Evolutionary conservation across 768 basidiomycete genomes (phyloP).

Genomic region (Calocybe indica): DNA sequence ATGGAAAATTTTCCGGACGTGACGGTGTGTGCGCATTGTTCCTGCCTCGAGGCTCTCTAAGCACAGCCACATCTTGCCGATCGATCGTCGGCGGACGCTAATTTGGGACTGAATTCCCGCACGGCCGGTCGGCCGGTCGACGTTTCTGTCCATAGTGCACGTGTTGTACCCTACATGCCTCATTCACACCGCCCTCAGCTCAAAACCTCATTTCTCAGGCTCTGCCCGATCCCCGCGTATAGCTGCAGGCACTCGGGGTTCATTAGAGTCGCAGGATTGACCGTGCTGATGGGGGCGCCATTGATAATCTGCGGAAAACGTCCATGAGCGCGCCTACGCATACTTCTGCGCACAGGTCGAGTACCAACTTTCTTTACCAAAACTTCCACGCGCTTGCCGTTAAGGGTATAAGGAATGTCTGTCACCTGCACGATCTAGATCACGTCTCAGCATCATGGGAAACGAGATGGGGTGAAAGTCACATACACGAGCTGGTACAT

Average conservation of each 20-base stretch:
- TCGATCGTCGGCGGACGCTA: background rate
- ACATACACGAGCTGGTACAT: constrained; percentile 69
- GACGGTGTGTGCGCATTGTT: too few species aligned
- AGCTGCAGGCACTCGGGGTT: constrained; percentile 68
- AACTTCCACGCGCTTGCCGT: constrained; percentile 78
- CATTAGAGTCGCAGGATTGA: constrained; percentile 66
- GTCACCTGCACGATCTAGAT: constrained; percentile 58
- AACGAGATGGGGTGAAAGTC: constrained; percentile 6
- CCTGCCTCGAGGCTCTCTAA: constrained; percentile 1
- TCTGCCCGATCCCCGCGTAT: constrained; percentile 50
- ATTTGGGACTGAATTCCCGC: too few species aligned
- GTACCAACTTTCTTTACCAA: constrained; percentile 60
- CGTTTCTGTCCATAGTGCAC: background rate
- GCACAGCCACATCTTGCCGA: background rate
- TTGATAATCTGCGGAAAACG: constrained; percentile 57
- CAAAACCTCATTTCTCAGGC: constrained; percentile 40
- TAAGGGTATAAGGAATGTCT: constrained; percentile 76
- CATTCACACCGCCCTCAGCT: background rate
- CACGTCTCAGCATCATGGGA: constrained; percentile 3
- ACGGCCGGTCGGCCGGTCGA: background rate
- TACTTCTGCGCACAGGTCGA: constrained; percentile 6
- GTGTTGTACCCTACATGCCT: background rate
- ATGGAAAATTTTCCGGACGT: too few species aligned
- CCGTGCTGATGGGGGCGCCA: constrained; percentile 58
- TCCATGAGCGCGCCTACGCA: constrained; percentile 1